A percentile compares a stretch with the other conserved stretches of the same genome.
Evolutionary conservation across 1,284 basidiomycete species (phyloP).

Genomic region (Neolentinus lepideus): DNA sequence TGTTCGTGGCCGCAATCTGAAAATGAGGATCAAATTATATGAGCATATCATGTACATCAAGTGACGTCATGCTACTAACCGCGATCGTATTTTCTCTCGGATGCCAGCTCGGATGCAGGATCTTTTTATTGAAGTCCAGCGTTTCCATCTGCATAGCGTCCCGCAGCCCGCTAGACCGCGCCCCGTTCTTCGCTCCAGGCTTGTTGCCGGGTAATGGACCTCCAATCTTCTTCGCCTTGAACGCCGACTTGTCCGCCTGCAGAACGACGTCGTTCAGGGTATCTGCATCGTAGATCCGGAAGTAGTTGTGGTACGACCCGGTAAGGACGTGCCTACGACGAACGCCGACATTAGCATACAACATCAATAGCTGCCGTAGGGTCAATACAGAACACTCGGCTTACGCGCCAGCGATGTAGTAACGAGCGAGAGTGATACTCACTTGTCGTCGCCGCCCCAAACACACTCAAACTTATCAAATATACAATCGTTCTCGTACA

Average conservation of each 20-base stretch:
- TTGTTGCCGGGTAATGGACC: conserved; percentile 58
- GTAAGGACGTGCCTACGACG: conserved; percentile 80
- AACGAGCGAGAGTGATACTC: conserved; percentile 36
- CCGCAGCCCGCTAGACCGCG: conserved; percentile 59
- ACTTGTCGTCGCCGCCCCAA: conserved; percentile 95
- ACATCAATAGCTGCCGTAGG: too few relatives aligned
- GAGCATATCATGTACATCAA: conserved; percentile 1
- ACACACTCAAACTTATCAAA: conserved; percentile 99
- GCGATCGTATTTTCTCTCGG: conserved; percentile 97
- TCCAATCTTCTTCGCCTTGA: conserved; percentile 98
- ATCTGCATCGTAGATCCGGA: conserved; percentile 98
- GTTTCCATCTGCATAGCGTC: conserved; percentile 88
- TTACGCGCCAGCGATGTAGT: too few relatives aligned
- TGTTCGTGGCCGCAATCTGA: conserved; percentile 92
- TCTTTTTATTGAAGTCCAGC: conserved; percentile 99
- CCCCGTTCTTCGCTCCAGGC: conserved; percentile 63
- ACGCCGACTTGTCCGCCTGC: conserved; percentile 98
- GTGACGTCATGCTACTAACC: conserved; percentile 38
- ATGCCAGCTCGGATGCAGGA: conserved; percentile 96
- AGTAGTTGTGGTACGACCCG: conserved; percentile 99
- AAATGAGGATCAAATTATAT: not conserved
- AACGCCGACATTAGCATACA: conserved; percentile 4
- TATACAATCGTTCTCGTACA: conserved; percentile 99
- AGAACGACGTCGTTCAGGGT: conserved; percentile 87
- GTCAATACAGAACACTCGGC: not conserved